phyloP scores from a whole-genome alignment of 2,329 filamentous ascomycete genomes.

The Xylaria sp. region DNA sequence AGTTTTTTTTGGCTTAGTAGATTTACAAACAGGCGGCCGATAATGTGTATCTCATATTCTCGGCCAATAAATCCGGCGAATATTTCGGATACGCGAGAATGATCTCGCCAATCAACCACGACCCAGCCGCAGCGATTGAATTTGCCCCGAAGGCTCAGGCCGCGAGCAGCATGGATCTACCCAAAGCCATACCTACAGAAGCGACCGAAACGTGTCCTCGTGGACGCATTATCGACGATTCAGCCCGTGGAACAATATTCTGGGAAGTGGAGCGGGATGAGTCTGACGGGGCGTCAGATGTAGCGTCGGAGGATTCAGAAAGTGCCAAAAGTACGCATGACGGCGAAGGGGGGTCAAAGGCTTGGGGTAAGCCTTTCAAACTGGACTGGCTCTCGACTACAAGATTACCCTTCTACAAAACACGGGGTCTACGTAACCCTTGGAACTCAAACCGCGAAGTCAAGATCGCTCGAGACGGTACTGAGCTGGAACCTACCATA shows the following conservation, averaged over 20 bases:
- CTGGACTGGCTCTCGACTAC: slow-evolving; percentile 90
- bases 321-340: slow-evolving; percentile 49
- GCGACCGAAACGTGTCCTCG: slow-evolving; percentile 81
- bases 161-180: slow-evolving; percentile 70
- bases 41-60: slow-evolving; percentile 92
- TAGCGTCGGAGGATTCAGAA: slow-evolving; percentile 46
- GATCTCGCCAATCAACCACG: slow-evolving; percentile 83
- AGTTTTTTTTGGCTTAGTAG: slow-evolving; percentile 22
- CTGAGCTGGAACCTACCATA: slow-evolving; percentile 86
- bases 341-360: slow-evolving; percentile 64
- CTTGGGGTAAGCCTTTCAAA: slow-evolving; percentile 91
- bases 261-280: slow-evolving; percentile 84
- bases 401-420: slow-evolving; percentile 87
- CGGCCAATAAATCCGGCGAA: slow-evolving; percentile 95
- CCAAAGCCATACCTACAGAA: slow-evolving; percentile 82
- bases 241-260: slow-evolving; percentile 92
- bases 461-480: slow-evolving; percentile 94
- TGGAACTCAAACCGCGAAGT: slow-evolving; percentile 97
- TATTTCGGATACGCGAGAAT: slow-evolving; percentile 97
- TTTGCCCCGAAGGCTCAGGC: slow-evolving; percentile 73
- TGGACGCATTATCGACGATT: slow-evolving; percentile 91
- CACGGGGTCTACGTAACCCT: slow-evolving; percentile 85
- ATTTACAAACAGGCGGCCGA: slow-evolving; percentile 69
- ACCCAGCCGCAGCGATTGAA: slow-evolving; percentile 74
- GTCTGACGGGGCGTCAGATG: slow-evolving; percentile 50